Conservation (phyloP, 2,329 filamentous ascomycete species). For the Penicillium sp. region DNA sequence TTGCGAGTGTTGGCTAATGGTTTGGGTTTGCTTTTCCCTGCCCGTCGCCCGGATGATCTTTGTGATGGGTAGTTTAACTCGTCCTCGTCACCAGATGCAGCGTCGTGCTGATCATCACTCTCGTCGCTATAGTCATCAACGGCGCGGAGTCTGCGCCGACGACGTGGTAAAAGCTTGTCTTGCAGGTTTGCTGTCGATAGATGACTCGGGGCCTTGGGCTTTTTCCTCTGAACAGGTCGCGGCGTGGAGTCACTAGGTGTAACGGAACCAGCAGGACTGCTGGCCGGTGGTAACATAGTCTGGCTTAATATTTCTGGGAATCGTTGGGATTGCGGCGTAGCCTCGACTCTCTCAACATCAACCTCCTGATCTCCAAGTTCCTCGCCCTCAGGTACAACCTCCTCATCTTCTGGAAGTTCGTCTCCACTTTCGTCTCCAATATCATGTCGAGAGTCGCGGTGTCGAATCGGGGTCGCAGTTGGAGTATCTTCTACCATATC, state of each 20-base stretch:
- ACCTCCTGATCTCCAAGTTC: not conserved
- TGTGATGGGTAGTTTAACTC: slow-evolving; percentile 28
- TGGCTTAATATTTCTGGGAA: slow-evolving; percentile 26
- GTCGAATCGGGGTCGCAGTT: slow-evolving; percentile 11
- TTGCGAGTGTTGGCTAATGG: slow-evolving; percentile 15
- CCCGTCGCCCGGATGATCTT: slow-evolving; percentile 12
- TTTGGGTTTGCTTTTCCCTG: slow-evolving; percentile 15
- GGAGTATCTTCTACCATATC: slow-evolving; percentile 16
- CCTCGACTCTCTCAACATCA: not conserved
- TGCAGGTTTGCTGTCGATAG: slow-evolving; percentile 33
- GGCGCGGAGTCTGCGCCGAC: slow-evolving; percentile 15
- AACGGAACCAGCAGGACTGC: slow-evolving; percentile 22
- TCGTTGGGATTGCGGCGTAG: slow-evolving; percentile 7
- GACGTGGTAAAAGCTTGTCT: slow-evolving; percentile 30
- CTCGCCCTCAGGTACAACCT: not conserved
- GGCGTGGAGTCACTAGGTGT: slow-evolving; percentile 1
- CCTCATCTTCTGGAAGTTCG: slow-evolving; percentile 2
- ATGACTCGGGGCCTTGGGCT: slow-evolving; percentile 11
- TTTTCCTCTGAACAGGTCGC: not conserved
- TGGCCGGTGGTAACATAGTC: slow-evolving; percentile 33
- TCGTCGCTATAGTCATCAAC: slow-evolving; percentile 20
- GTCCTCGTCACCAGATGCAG: slow-evolving; percentile 28
- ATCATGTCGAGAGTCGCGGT: not conserved
- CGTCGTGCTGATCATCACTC: slow-evolving; percentile 20
- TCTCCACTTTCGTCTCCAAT: not conserved